Evolutionary conservation across 345 rosid species (phyloP).

Genomic region (Eucalyptus curtisii): DNA sequence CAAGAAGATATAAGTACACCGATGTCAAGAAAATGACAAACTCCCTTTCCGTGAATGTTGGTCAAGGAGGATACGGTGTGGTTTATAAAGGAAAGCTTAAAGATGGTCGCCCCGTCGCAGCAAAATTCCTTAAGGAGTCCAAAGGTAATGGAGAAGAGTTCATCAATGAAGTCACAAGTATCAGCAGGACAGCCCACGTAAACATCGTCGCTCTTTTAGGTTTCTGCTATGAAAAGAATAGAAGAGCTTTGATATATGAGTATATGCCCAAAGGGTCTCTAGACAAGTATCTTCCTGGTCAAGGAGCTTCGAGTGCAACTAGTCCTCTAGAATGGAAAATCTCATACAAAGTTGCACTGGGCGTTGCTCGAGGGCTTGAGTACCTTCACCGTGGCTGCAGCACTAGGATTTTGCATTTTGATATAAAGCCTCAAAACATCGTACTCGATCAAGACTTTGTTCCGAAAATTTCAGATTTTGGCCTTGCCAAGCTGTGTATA

Average conservation of each 20-base stretch:
- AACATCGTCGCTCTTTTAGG: constrained; percentile 12
- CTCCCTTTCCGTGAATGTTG: constrained; percentile 16
- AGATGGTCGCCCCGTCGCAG: constrained; percentile 8
- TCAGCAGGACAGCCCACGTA: background rate
- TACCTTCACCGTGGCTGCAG: constrained; percentile 41
- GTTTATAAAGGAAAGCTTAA: constrained; percentile 22
- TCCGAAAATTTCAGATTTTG: constrained; percentile 37
- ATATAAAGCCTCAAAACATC: constrained; percentile 35
- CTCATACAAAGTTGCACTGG: background rate
- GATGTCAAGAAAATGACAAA: background rate
- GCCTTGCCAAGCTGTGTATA: constrained; percentile 32
- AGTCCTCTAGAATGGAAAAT: background rate
- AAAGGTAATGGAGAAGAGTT: constrained; percentile 15
- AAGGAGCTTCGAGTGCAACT: background rate
- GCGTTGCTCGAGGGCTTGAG: constrained; percentile 39
- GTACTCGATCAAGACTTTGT: constrained; percentile 13
- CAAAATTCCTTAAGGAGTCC: constrained; percentile 5
- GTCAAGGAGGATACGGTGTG: constrained; percentile 22
- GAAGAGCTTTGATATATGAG: constrained; percentile 6
- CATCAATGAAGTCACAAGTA: constrained; percentile 25
- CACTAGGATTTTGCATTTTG: constrained; percentile 34
- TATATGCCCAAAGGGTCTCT: constrained; percentile 1
- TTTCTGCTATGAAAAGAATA: constrained; percentile 13
- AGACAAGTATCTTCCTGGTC: background rate
- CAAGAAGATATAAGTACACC: background rate